These are phyloP conservation scores for Mangifera indica DNA, from an alignment of 345 rosid species.

Conservation along the genomic window DNA sequence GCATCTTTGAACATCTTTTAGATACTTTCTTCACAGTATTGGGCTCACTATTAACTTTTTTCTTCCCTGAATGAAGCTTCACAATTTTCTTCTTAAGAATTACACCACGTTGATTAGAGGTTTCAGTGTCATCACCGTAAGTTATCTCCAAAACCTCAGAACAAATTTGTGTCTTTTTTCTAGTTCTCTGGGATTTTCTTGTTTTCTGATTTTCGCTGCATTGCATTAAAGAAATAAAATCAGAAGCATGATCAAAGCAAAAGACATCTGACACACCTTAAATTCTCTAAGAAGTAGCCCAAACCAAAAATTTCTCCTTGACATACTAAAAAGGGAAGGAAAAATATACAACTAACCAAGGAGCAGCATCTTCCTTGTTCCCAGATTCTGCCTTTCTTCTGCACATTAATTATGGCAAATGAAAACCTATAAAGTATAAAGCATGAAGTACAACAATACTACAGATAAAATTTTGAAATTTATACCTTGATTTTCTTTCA, in stretches of 20 bases:
- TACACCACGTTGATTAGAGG: background rate
- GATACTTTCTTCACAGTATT: constrained; percentile 7
- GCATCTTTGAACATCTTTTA: background rate
- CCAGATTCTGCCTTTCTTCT: constrained; percentile 30
- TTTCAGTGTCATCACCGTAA: constrained; percentile 15
- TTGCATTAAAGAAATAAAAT: constrained; percentile 2
- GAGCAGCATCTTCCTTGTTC: constrained; percentile 25
- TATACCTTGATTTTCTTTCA: constrained; percentile 54
- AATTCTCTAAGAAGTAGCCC: background rate
- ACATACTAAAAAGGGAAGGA: no score
- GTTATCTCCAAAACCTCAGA: constrained; percentile 5
- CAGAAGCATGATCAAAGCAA: constrained; percentile 8
- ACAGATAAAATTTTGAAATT: background rate
- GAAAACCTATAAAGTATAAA: constrained; percentile 13
- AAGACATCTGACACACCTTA: background rate
- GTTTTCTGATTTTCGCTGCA: constrained; percentile 30
- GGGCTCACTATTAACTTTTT: background rate
- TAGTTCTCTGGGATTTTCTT: constrained; percentile 15
- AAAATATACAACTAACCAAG: constrained; percentile 30
- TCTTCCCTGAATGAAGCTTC: constrained; percentile 10
- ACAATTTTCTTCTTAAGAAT: constrained; percentile 11
- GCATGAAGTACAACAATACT: background rate
- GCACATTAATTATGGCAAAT: constrained; percentile 18
- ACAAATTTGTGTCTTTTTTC: constrained; percentile 15
- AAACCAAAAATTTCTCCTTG: background rate